A percentile compares a stretch with the other conserved stretches of the same genome.
Conservation (phyloP, 1,139 yeast genomes). For the Hyphopichia wangnamkhiaoensis region DNA sequence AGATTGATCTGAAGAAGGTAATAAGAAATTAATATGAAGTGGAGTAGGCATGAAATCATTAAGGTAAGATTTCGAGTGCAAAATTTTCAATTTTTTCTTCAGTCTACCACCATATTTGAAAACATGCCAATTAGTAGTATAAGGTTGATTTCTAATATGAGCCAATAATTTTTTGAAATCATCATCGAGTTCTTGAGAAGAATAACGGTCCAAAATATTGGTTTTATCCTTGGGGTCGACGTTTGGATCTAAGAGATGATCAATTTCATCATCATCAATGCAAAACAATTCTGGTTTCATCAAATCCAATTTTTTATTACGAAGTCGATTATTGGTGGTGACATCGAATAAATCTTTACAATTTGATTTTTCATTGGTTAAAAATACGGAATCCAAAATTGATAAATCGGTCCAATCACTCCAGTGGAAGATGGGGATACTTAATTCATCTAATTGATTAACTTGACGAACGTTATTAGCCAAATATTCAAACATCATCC, state of each 20-base stretch:
- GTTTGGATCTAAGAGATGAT: conserved; percentile 7
- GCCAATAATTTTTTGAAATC: conserved; percentile 9
- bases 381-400: conserved; percentile 19
- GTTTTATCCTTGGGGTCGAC: no score
- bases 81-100: conserved; percentile 21
- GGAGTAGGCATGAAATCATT: conserved; percentile 50
- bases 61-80: conserved; percentile 41
- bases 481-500: conserved; percentile 24
- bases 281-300: conserved; percentile 23
- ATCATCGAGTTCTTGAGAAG: conserved; percentile 7
- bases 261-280: conserved; percentile 27
- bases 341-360: conserved; percentile 26
- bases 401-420: conserved; percentile 36
- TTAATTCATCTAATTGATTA: conserved; percentile 7
- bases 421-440: conserved; percentile 38
- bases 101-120: conserved; percentile 34
- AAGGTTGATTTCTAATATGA: conserved; percentile 8
- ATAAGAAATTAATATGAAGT: conserved; percentile 31
- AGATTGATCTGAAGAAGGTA: conserved; percentile 18
- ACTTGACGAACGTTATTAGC: conserved; percentile 7
- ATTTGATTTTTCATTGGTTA: conserved; percentile 14
- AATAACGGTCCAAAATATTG: background rate
- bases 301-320: conserved; percentile 21
- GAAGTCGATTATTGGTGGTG: conserved; percentile 13
- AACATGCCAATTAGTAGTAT: conserved; percentile 42